These are phyloP conservation scores for Scedosporium dehoogii DNA, from an alignment of 2,329 filamentous ascomycete genomes.

Conservation along the genomic window DNA sequence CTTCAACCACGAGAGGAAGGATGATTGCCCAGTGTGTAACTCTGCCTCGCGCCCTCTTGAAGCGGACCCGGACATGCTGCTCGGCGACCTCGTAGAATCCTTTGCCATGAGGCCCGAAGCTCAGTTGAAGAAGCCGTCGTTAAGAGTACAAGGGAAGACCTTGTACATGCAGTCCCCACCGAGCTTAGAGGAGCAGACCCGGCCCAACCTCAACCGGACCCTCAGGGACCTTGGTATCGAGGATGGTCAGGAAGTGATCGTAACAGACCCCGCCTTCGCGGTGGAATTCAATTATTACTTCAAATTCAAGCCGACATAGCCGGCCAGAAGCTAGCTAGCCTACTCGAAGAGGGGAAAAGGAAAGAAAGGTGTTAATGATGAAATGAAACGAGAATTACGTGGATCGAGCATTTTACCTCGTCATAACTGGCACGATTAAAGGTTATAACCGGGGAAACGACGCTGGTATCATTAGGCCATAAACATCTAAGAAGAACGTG, in stretches of 20 bases:
- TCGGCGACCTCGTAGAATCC: conserved; percentile 77
- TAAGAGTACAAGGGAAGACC: conserved; percentile 69
- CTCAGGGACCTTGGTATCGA: conserved; percentile 62
- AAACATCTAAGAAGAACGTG: neutral
- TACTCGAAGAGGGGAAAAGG: neutral
- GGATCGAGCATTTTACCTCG: neutral
- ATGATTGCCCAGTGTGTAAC: conserved; percentile 91
- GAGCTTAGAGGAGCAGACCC: conserved; percentile 73
- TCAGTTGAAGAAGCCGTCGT: conserved; percentile 87
- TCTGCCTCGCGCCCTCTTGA: conserved; percentile 66
- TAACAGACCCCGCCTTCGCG: conserved; percentile 83
- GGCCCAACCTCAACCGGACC: conserved; percentile 71
- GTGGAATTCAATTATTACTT: conserved; percentile 54
- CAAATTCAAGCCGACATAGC: conserved; percentile 27
- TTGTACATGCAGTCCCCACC: conserved; percentile 83
- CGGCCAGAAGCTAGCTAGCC: neutral
- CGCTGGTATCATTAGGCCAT: conserved; percentile 1
- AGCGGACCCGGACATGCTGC: conserved; percentile 59
- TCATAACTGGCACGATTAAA: neutral
- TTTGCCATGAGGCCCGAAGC: conserved; percentile 76
- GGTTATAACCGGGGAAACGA: neutral
- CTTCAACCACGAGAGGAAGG: conserved; percentile 87
- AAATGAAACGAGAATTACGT: too few species aligned
- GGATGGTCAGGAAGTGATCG: conserved; percentile 79
- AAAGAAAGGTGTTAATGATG: neutral